A percentile compares a stretch with the other conserved stretches of the same genome.
Evolutionary conservation across 192 early-diverging fungal genomes (phyloP).

Genomic region (Coemansia sp.): DNA sequence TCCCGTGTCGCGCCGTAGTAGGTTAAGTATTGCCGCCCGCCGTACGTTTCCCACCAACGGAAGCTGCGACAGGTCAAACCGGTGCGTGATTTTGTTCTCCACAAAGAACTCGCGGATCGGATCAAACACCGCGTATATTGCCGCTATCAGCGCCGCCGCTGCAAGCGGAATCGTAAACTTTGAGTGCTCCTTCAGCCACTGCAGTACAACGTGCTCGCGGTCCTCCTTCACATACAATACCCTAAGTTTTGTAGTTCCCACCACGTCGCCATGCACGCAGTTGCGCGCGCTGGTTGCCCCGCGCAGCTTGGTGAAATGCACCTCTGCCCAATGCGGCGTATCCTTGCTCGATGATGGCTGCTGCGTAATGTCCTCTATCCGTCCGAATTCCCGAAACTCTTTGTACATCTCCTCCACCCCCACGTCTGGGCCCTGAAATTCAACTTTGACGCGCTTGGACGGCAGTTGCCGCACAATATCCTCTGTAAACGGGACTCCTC

Average conservation of each 20-base stretch:
- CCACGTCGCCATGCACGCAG: slow-evolving; percentile 80
- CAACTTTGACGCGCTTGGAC: slow-evolving; percentile 60
- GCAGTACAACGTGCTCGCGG: slow-evolving; percentile 60
- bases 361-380: slow-evolving; percentile 75
- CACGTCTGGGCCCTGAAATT: slow-evolving; percentile 75
- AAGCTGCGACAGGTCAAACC: slow-evolving; percentile 63
- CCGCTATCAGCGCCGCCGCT: slow-evolving; percentile 69
- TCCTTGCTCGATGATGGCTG: slow-evolving; percentile 69
- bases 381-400: slow-evolving; percentile 76
- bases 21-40: slow-evolving; percentile 29
- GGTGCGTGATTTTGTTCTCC: slow-evolving; percentile 76
- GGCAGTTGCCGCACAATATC: slow-evolving; percentile 61
- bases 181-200: slow-evolving; percentile 74
- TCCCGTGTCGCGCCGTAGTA: slow-evolving; percentile 25
- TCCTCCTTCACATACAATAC: slow-evolving; percentile 62
- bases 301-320: slow-evolving; percentile 75
- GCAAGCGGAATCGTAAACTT: slow-evolving; percentile 73
- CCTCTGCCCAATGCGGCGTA: slow-evolving; percentile 71
- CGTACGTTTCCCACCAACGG: slow-evolving; percentile 42
- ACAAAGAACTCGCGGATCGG: slow-evolving; percentile 89
- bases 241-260: slow-evolving; percentile 65
- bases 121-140: slow-evolving; percentile 81
- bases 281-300: slow-evolving; percentile 89
- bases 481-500: slow-evolving; percentile 69
- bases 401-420: slow-evolving; percentile 67